Evolutionary conservation across 495 filamentous ascomycete genomes (phyloP), one percentile per base, ranked within the genome.

Genomic region (Aspergillus ellipticus): DNA sequence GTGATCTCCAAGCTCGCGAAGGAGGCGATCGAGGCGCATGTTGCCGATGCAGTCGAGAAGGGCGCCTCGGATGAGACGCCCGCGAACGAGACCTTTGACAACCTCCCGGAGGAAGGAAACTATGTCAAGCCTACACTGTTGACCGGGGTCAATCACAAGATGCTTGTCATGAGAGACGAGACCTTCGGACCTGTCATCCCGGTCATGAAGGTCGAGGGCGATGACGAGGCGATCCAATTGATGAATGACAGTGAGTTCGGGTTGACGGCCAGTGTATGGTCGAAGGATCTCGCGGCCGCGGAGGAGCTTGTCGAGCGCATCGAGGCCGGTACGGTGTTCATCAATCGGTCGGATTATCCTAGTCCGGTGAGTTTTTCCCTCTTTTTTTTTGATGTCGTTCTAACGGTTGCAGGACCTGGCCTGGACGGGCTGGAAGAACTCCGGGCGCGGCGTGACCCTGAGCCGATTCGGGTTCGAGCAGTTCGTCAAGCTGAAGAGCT

Each of bases 361-460:
- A 88, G 83, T 67, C 90, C 92, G 29, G 89, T 93, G 81, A 79
- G 89, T 79, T 37, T 37, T 19, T n/a, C 21, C 20, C n/a, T 17
- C n/a, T 60, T 59, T 24, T 50, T n/a, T 4, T 20, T 51, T 33
- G 4, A n/a, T 52, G 13, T 28, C 43, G 49, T 53, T 48, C 55
- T 61, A 57, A 66, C 16, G 58, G 49, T 69, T 72, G 59, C 71
- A 93, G 86, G 92, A 97, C 71, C 85, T 97, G 46, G 92, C 92
- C n/a, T 97, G 92, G 92, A 91, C 89, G 0, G 92, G 92, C 11
- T 96, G 90, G 92, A 97, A 97, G 76, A 88, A 94, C 65, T 95
- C 89, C 35, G 92, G 92, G 51, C 91, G 88, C 67, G 92, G 92
- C 29, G 85, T 88, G 42, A 96, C 91, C 1, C 69, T 97, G 63